These are phyloP conservation scores for Aureobasidium sp. DNA, from an alignment of 2,329 filamentous ascomycete species.

Conservation along the genomic window DNA sequence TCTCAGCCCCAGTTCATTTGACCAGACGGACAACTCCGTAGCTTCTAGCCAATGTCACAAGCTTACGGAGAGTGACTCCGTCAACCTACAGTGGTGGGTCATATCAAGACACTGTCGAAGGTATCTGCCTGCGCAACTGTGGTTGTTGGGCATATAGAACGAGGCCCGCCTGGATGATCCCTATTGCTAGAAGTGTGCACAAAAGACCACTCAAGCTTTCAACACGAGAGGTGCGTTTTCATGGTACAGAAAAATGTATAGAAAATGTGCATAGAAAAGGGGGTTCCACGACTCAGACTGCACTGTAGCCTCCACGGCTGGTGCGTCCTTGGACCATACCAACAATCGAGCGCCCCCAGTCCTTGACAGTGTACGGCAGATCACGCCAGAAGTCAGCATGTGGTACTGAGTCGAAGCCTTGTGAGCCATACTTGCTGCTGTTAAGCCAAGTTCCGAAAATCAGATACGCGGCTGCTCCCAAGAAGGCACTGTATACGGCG, in stretches of 20 bases:
- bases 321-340: conserved; percentile 74
- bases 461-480: conserved; percentile 78
- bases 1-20: background rate
- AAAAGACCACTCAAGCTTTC: background rate
- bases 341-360: conserved; percentile 72
- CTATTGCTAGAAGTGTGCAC: background rate
- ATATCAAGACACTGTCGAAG: background rate
- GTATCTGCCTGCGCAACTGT: background rate
- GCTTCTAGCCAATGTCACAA: background rate
- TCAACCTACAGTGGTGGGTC: background rate
- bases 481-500: conserved; percentile 59
- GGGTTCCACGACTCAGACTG: conserved; percentile 54
- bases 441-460: conserved; percentile 99
- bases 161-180: background rate
- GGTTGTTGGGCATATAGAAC: background rate
- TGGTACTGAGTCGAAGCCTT: conserved; percentile 90
- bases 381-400: conserved; percentile 90
- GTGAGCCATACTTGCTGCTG: conserved; percentile 91
- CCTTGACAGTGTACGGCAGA: conserved; percentile 83
- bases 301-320: conserved; percentile 85
- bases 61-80: background rate
- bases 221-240: background rate
- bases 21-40: background rate
- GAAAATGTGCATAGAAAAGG: background rate
- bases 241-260: background rate